phyloP scores from a whole-genome alignment of 495 filamentous ascomycete genomes.

The Penicillium nucicola region DNA sequence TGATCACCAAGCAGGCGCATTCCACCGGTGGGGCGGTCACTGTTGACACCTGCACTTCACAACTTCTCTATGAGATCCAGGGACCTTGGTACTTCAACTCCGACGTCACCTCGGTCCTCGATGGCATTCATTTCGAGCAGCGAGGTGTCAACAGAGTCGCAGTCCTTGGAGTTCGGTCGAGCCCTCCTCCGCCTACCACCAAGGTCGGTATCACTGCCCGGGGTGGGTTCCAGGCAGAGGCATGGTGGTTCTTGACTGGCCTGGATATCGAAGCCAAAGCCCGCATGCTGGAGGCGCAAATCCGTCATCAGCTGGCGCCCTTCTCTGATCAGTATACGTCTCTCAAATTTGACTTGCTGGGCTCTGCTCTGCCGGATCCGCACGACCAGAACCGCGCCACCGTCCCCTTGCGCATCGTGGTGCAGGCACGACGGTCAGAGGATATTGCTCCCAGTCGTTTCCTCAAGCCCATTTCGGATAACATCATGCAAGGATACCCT shows the following conservation, averaged over 20 bases:
- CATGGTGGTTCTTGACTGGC: constrained; percentile 38
- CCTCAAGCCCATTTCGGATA: constrained; percentile 36
- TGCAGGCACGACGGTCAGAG: constrained; percentile 32
- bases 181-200: constrained; percentile 50
- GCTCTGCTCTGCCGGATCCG: constrained; percentile 26
- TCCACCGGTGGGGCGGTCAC: constrained; percentile 35
- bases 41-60: constrained; percentile 51
- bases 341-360: constrained; percentile 35
- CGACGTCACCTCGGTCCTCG: constrained; percentile 53
- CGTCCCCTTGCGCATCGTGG: constrained; percentile 36
- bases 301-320: constrained; percentile 18
- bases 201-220: constrained; percentile 52
- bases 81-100: constrained; percentile 56
- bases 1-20: constrained; percentile 43
- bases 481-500: constrained; percentile 43
- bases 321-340: constrained; percentile 20
- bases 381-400: constrained; percentile 36
- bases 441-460: constrained; percentile 30
- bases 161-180: constrained; percentile 25
- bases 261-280: constrained; percentile 47
- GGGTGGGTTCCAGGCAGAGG: constrained; percentile 48
- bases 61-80: constrained; percentile 60
- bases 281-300: constrained; percentile 38
- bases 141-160: constrained; percentile 34
- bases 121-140: constrained; percentile 46